These are phyloP conservation scores for Warburgia ugandensis DNA, from an alignment of 164 flowering plant genomes.

Conservation along the genomic window DNA sequence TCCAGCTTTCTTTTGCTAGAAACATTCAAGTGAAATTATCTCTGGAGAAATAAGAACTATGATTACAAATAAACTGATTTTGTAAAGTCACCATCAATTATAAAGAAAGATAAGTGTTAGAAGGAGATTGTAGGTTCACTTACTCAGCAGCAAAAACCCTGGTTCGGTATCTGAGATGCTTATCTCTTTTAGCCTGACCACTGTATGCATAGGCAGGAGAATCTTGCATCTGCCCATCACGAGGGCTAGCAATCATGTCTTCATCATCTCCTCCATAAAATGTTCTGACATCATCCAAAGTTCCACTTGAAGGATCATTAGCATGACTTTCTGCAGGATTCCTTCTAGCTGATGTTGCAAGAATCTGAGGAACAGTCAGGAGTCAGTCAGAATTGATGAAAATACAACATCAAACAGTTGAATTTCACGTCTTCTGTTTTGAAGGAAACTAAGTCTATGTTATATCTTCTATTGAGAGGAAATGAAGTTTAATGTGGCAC, in stretches of 20 bases:
- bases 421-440: too few relatives aligned
- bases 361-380: constrained; percentile 39
- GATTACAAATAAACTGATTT: too few relatives aligned
- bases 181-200: constrained; percentile 34
- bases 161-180: constrained; percentile 86
- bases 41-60: too few relatives aligned
- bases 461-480: too few relatives aligned
- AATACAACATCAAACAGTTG: too few relatives aligned
- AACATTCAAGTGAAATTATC: too few relatives aligned
- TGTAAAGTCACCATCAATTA: too few relatives aligned
- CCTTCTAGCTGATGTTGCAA: constrained; percentile 50
- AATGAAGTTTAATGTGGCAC: too few relatives aligned
- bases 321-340: constrained; percentile 17
- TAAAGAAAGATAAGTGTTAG: too few relatives aligned
- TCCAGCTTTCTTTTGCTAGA: too few relatives aligned
- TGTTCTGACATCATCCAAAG: constrained; percentile 32
- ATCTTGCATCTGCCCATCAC: constrained; percentile 21
- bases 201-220: constrained; percentile 25
- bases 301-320: constrained; percentile 27
- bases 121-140: constrained; percentile 16
- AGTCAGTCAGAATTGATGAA: not conserved
- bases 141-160: constrained; percentile 98
- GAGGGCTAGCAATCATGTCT: constrained; percentile 70
- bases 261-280: constrained; percentile 76
- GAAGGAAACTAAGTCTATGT: too few relatives aligned